Conservation (phyloP, 768 basidiomycete species). For the Lactifluus volemus region DNA sequence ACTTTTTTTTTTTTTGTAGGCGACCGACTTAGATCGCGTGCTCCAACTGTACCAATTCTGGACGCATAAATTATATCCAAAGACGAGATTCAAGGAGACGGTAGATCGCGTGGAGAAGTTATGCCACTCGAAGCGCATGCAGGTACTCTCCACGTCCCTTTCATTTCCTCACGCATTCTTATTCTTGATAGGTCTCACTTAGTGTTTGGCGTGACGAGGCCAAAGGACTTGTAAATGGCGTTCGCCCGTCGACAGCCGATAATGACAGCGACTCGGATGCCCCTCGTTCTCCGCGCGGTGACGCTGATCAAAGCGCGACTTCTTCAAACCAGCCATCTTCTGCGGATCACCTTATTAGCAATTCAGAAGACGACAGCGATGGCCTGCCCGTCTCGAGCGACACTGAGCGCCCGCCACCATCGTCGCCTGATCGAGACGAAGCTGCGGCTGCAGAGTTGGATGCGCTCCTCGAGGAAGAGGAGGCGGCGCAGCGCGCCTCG, state of each 20-base stretch:
- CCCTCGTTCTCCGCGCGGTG: constrained; percentile 37
- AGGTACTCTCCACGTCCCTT: constrained; percentile 41
- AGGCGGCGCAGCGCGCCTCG: constrained; percentile 6
- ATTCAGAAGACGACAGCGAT: constrained; percentile 10
- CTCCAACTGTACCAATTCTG: constrained; percentile 88
- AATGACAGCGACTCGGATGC: constrained; percentile 41
- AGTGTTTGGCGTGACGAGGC: constrained; percentile 75
- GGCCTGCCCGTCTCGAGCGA: background rate
- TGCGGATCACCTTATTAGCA: background rate
- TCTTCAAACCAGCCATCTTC: constrained; percentile 5
- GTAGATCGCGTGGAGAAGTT: constrained; percentile 80
- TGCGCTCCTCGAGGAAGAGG: constrained; percentile 19
- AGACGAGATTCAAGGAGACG: constrained; percentile 79
- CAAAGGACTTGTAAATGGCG: constrained; percentile 33
- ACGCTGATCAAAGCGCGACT: constrained; percentile 20
- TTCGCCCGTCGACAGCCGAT: constrained; percentile 20
- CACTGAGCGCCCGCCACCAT: constrained; percentile 12
- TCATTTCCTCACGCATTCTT: background rate
- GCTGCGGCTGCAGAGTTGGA: constrained; percentile 9
- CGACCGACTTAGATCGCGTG: constrained; percentile 70
- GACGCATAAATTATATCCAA: constrained; percentile 90
- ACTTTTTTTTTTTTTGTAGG: no score
- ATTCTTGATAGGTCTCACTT: constrained; percentile 44
- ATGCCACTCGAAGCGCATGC: constrained; percentile 79
- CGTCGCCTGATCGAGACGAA: constrained; percentile 7